Conservation (phyloP, 2,329 filamentous ascomycete genomes). For the Colletotrichum caudatum region DNA sequence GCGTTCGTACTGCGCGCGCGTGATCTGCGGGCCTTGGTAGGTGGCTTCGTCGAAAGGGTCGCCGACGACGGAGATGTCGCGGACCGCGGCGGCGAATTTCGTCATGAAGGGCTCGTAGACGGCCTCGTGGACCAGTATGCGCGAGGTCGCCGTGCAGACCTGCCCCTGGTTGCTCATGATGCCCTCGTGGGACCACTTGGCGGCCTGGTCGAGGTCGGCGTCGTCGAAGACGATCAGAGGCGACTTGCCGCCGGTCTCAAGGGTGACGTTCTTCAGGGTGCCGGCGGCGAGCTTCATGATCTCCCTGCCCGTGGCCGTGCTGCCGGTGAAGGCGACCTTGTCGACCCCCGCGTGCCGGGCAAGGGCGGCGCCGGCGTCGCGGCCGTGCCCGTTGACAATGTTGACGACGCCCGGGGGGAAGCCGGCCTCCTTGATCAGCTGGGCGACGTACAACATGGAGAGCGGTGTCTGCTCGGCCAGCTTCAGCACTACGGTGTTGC, state of each 20-base stretch:
- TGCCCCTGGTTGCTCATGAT: constrained; percentile 70
- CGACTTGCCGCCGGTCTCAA: constrained; percentile 72
- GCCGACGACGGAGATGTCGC: constrained; percentile 68
- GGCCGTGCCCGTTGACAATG: constrained; percentile 75
- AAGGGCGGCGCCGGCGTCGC: constrained; percentile 72
- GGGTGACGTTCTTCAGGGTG: constrained; percentile 69
- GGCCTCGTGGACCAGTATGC: constrained; percentile 69
- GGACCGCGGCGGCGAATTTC: constrained; percentile 69
- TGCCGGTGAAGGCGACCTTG: constrained; percentile 81
- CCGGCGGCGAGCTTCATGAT: constrained; percentile 77
- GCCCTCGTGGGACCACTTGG: constrained; percentile 61
- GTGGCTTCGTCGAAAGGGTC: constrained; percentile 73
- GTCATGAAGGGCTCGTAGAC: constrained; percentile 71
- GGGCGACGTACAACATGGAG: constrained; percentile 70
- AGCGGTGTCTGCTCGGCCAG: constrained; percentile 71
- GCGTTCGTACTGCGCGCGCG: constrained; percentile 72
- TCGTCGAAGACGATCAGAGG: constrained; percentile 71
- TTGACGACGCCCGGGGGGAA: constrained; percentile 81
- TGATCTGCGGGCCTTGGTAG: constrained; percentile 77
- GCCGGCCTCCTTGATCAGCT: constrained; percentile 74
- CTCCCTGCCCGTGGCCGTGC: constrained; percentile 73
- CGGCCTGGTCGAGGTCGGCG: constrained; percentile 71
- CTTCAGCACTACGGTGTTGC: constrained; percentile 71
- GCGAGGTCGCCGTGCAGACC: constrained; percentile 69
- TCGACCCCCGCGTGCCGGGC: constrained; percentile 73